Conservation (phyloP, 2,329 filamentous ascomycete genomes). For the Cladophialophora yegresii region DNA sequence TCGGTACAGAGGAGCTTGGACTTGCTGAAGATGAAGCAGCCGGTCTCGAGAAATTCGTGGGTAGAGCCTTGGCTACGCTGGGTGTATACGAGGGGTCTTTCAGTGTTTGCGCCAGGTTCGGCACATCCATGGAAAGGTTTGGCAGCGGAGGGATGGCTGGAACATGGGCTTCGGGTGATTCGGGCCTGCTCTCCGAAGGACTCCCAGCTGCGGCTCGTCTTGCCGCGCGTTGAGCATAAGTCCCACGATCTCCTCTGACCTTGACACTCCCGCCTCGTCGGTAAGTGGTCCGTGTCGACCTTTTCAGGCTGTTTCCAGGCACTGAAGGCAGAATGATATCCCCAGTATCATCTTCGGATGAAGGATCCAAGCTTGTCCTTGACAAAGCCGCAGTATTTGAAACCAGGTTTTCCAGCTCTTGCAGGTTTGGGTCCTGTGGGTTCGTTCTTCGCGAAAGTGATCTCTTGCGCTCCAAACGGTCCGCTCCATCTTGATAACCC, state of each 20-base stretch:
- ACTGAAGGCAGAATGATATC: constrained; percentile 73
- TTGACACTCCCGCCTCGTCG: constrained; percentile 81
- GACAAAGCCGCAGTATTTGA: constrained; percentile 66
- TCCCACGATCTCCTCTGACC: constrained; percentile 59
- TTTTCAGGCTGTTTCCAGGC: constrained; percentile 75
- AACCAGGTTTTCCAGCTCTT: constrained; percentile 75
- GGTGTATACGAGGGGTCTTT: constrained; percentile 36
- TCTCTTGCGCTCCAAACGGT: constrained; percentile 71
- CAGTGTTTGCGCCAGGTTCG: constrained; percentile 53
- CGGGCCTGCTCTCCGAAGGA: constrained; percentile 24
- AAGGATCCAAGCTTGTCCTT: constrained; percentile 53
- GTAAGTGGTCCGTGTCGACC: constrained; percentile 91
- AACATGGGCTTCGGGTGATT: constrained; percentile 36
- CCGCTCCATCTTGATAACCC: constrained; percentile 80
- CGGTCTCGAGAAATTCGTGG: constrained; percentile 36
- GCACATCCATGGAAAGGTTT: constrained; percentile 42
- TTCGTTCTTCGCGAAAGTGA: constrained; percentile 59
- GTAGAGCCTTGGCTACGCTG: constrained; percentile 32
- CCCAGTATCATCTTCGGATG: constrained; percentile 60
- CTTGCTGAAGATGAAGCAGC: constrained; percentile 22
- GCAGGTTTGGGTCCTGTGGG: constrained; percentile 64
- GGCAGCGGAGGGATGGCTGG: constrained; percentile 39
- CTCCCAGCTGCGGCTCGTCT: constrained; percentile 48
- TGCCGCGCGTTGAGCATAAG: constrained; percentile 72
- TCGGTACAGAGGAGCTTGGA: constrained; percentile 21